These are phyloP conservation scores for Fusarium sp. DNA, from an alignment of 2,329 filamentous ascomycete genomes.

Conservation along the genomic window DNA sequence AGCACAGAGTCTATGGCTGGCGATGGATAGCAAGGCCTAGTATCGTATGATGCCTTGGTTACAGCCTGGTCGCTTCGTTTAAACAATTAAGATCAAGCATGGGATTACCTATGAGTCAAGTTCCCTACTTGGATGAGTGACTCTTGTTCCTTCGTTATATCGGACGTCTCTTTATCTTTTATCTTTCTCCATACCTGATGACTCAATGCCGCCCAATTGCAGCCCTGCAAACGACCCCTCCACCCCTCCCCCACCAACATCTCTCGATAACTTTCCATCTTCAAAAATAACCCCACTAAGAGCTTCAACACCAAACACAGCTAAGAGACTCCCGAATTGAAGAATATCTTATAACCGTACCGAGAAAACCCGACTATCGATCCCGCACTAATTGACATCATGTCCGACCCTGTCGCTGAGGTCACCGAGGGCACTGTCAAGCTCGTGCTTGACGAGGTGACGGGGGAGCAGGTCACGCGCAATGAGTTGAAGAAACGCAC, in stretches of 20 bases:
- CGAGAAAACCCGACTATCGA: conserved; percentile 8
- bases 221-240: conserved; percentile 23
- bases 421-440: conserved; percentile 57
- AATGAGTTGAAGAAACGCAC: conserved; percentile 72
- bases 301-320: conserved; percentile 36
- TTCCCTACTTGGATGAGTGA: too few relatives aligned
- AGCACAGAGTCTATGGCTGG: too few relatives aligned
- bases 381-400: conserved; percentile 13
- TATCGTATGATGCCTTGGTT: neutral
- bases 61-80: neutral
- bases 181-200: conserved; percentile 19
- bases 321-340: neutral
- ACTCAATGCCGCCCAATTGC: conserved; percentile 34
- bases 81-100: neutral
- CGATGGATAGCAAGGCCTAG: neutral
- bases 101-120: neutral
- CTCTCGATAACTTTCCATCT: conserved; percentile 40
- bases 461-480: conserved; percentile 75
- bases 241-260: conserved; percentile 45
- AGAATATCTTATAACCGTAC: conserved; percentile 6
- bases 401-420: conserved; percentile 47
- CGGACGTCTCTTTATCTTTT: conserved; percentile 19
- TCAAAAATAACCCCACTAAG: conserved; percentile 47
- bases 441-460: conserved; percentile 72
- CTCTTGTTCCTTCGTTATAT: neutral